These are phyloP conservation scores for Grosmannia clavigera DNA, from an alignment of 2,329 filamentous ascomycete species.

Conservation along the genomic window DNA sequence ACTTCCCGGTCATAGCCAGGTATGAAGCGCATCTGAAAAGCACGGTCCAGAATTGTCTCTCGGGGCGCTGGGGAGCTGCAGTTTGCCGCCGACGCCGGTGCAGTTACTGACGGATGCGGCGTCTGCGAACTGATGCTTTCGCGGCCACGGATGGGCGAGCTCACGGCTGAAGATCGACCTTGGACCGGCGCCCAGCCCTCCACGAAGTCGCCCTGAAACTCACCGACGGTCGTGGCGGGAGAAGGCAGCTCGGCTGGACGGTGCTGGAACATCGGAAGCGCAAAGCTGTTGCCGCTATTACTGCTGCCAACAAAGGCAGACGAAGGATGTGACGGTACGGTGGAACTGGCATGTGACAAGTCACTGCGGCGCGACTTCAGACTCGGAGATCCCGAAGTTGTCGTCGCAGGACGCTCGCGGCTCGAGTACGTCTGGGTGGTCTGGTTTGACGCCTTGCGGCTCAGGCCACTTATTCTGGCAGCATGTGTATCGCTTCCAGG, in stretches of 20 bases:
- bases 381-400: constrained; percentile 47
- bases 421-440: constrained; percentile 28
- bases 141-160: constrained; percentile 41
- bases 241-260: constrained; percentile 45
- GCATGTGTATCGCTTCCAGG: constrained; percentile 30
- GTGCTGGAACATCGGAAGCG: constrained; percentile 6
- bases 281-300: constrained; percentile 5
- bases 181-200: constrained; percentile 50
- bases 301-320: constrained; percentile 2
- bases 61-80: constrained; percentile 40
- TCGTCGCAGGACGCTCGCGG: constrained; percentile 33
- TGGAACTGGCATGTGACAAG: constrained; percentile 29
- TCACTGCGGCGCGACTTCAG: constrained; percentile 51
- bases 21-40: constrained; percentile 51
- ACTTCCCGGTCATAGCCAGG: constrained; percentile 43
- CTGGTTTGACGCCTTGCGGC: constrained; percentile 34
- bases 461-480: constrained; percentile 23
- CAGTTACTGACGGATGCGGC: constrained; percentile 14
- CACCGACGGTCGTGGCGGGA: constrained; percentile 37
- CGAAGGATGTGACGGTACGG: constrained; percentile 4
- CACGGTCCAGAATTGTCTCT: constrained; percentile 55
- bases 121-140: constrained; percentile 41
- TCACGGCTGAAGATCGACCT: constrained; percentile 44
- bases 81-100: constrained; percentile 21
- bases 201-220: constrained; percentile 42